Conservation (phyloP, 2,329 filamentous ascomycete genomes). For the Chrysoporthe cubensis region DNA sequence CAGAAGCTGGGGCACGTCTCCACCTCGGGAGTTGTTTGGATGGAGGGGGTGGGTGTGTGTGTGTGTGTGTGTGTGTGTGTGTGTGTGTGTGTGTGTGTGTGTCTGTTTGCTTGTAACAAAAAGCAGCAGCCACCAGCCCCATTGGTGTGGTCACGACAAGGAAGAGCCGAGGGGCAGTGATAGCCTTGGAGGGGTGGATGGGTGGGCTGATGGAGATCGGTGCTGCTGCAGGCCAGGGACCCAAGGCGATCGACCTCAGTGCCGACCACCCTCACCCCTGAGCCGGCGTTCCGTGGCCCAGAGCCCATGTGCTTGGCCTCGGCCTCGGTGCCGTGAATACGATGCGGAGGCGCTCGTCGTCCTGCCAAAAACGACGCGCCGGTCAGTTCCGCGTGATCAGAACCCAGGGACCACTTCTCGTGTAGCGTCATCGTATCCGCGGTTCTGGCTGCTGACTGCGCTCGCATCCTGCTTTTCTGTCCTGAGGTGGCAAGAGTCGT, state of each 20-base stretch:
- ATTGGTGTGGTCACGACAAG: not conserved
- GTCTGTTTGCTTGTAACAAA: too few relatives aligned
- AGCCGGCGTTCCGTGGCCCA: not conserved
- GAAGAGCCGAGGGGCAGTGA: not conserved
- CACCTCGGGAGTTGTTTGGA: too few relatives aligned
- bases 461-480: not conserved
- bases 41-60: too few relatives aligned
- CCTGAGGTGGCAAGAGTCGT: not conserved
- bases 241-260: not conserved
- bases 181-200: not conserved
- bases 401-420: not conserved
- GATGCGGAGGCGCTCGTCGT: not conserved
- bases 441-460: not conserved
- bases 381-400: not conserved
- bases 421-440: not conserved
- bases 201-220: not conserved
- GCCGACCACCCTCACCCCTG: not conserved
- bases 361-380: not conserved
- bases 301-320: too few relatives aligned
- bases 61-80: too few relatives aligned
- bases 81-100: too few relatives aligned
- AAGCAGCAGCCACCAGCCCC: too few relatives aligned
- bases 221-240: not conserved
- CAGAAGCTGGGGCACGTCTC: not conserved
- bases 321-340: not conserved